phyloP scores from a whole-genome alignment of 257 asterid genomes.

The Asclepias syriaca region DNA sequence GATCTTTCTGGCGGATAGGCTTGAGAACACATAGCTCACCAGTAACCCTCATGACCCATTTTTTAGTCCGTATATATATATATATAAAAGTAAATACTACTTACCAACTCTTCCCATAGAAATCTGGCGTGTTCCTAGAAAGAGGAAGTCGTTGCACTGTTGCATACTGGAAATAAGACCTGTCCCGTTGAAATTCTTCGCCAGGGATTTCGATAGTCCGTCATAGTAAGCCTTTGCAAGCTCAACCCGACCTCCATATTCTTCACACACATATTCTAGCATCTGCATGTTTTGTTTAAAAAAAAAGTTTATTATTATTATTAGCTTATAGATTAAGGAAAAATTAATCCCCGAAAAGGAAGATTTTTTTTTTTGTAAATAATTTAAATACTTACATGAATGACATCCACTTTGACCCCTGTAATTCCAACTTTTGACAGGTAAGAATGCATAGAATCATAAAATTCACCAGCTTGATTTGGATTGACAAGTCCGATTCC shows the following conservation, averaged over 20 bases:
- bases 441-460: constrained; percentile 63
- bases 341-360: neutral
- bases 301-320: neutral
- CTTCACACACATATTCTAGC: constrained; percentile 45
- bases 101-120: constrained; percentile 84
- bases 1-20: no score
- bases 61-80: no score
- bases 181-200: constrained; percentile 61
- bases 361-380: neutral
- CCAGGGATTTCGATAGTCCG: constrained; percentile 55
- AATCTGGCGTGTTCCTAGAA: constrained; percentile 65
- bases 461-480: constrained; percentile 51
- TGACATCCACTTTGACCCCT: constrained; percentile 73
- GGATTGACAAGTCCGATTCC: constrained; percentile 74
- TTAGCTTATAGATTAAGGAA: no score
- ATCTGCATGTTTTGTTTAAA: constrained; percentile 11
- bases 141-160: constrained; percentile 71
- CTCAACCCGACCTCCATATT: constrained; percentile 65
- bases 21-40: no score
- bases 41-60: no score
- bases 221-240: constrained; percentile 68
- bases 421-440: constrained; percentile 58
- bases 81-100: neutral
- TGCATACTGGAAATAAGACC: constrained; percentile 75
- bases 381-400: constrained; percentile 34